These are phyloP conservation scores for Komagataella phaffii DNA, from an alignment of 805 yeast species.

Conservation along the genomic window DNA sequence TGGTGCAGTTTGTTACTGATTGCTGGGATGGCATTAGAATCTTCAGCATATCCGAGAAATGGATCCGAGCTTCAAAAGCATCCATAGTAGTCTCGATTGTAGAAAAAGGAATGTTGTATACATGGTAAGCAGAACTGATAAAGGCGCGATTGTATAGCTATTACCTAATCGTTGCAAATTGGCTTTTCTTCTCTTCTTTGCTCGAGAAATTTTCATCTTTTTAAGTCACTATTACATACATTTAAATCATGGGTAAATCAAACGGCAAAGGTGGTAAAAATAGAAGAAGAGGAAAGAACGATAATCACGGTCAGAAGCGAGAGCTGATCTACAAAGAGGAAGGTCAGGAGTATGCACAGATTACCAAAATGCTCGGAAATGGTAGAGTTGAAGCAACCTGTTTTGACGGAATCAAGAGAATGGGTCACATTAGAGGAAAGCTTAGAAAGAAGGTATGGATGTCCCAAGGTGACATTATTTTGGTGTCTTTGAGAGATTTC, in stretches of 20 bases:
- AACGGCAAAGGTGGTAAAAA: conserved; percentile 85
- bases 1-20: conserved; percentile 35
- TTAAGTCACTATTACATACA: conserved; percentile 3
- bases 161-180: background rate
- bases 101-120: too few relatives aligned
- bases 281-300: conserved; percentile 98
- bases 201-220: background rate
- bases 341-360: conserved; percentile 98
- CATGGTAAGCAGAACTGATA: background rate
- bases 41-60: conserved; percentile 55
- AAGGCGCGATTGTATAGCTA: background rate
- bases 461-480: conserved; percentile 95
- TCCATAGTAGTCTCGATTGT: conserved; percentile 38
- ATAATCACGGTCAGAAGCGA: conserved; percentile 81
- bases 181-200: background rate
- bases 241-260: conserved; percentile 64
- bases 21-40: conserved; percentile 50
- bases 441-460: conserved; percentile 99
- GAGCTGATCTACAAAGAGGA: conserved; percentile 87
- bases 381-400: conserved; percentile 94
- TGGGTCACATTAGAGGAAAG: conserved; percentile 98
- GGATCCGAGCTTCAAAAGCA: conserved; percentile 74
- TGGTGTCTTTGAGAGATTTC: conserved; percentile 94
- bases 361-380: conserved; percentile 95
- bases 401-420: conserved; percentile 86